Base-by-base conservation (phyloP, 192 early-diverging fungal species). In the Piromyces sp. region DNA sequence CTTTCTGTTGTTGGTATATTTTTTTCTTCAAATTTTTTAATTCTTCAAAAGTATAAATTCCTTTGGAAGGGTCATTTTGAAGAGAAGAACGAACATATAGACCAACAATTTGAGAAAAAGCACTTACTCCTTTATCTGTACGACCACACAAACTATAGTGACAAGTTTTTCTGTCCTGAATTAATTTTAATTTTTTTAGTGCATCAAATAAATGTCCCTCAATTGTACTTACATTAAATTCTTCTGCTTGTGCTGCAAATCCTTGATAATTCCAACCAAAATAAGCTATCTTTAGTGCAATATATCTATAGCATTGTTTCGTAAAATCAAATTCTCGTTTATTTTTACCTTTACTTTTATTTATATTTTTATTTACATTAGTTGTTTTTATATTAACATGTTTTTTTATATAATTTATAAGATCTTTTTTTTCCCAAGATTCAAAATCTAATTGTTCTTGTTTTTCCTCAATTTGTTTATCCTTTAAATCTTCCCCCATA, bases 191-290 rank as follows among this genome's bases (percentile, higher is more conserved):
- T 6, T 89, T 90, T 33, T 89, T 85, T 17, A 99, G 85, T 1
- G 96, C 95, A 30, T 91, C 84, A 83, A 97, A 95, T n/a, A 99
- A 81, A 82, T 92, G 90, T 17, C 90, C 92, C 85, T 99, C 97
- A 14, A 99, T 88, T 5, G 95, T 68, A 68, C 22, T n/a, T n/a
- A 68, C 51, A 68, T 68, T 68, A 11, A 5, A 26, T 82, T 86
- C 83, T 81, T 83, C 78, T 81, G 89, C 91, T 81, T 96, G 95
- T 2, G 91, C 87, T 4, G 94, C 95, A 82, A 97, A 91, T 33
- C 96, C 96, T 83, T 91, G 88, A 88, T 96, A 98, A 30, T 91
- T 87, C 93, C 93, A 95, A 5, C 96, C 96, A 84, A 97, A 89
- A 86, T 98, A 98, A 30, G 95, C 93, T 58, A 98, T 88, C 83